Evolutionary conservation across 805 yeast species (phyloP), one percentile per base, ranked within the genome.

Genomic region (Candida maltosa): DNA sequence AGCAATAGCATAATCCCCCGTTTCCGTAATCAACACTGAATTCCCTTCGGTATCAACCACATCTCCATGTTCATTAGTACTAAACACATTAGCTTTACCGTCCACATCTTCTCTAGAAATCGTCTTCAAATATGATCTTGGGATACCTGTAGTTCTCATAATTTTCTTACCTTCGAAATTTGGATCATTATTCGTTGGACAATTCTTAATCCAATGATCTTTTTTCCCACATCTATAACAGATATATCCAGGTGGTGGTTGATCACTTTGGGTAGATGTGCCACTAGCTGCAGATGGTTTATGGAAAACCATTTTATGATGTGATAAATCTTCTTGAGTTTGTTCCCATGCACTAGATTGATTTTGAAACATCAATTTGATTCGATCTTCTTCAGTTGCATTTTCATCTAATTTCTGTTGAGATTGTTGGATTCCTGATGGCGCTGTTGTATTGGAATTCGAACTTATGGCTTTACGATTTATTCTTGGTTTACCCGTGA

Each of bases 161-260:
- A 93, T 83, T 41, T 94, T 73, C 52, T 86, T 87, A 14, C 95
- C 95, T 54, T 91, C 97, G 73, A 88, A 88, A 48, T 79, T 85
- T 2, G 96, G 96, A 60, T 91, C 97, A 29, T 77, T 79, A 51
- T 86, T 83, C 3, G 95, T 87, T 0, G 99, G 98, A 67, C 99
- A 93, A 49, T 88, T 87, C 53, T 84, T 85, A 40, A 93, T 91
- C 88, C 95, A 91, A 58, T 93, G 99, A 41, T 75, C 76, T 58
- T 87, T 86, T 19, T 85, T 87, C 32, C 97, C 97, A 66, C 99
- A 93, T 54, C 96, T 73, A 57, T 93, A 91, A 58, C 99, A 93
- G 55, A 91, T 83, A 51, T 93, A 93, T 1, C 95, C 95, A 5
- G 96, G 91, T 1, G 98, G 98, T 7, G 96, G 96, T 5, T 76